A percentile compares a stretch with the other conserved stretches of the same genome.
Evolutionary conservation across 352 stramenopile species (phyloP).

Genomic region (Aphanomyces cochlioides): DNA sequence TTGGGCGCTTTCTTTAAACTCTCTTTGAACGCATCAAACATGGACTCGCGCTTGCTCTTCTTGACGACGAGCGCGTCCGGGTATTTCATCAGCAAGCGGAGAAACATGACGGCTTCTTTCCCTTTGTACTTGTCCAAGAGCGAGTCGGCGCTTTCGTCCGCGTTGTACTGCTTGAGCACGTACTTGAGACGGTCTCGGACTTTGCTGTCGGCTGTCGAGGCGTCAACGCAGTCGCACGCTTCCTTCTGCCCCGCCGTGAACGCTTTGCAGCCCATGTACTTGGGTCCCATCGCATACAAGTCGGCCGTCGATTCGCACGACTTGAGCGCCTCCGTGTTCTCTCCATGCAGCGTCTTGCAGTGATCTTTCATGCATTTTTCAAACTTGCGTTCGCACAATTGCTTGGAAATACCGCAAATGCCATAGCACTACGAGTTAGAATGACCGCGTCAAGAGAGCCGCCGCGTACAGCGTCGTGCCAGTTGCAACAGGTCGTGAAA

Average conservation of each 20-base stretch:
- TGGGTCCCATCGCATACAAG: conserved; percentile 58
- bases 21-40: conserved; percentile 28
- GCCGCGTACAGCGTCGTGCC: conserved; percentile 62
- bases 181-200: conserved; percentile 52
- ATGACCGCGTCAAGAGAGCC: background rate
- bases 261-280: conserved; percentile 65
- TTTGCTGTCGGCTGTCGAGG: conserved; percentile 32
- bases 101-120: conserved; percentile 58
- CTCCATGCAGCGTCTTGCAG: conserved; percentile 37
- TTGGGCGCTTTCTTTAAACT: conserved; percentile 26
- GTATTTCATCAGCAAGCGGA: conserved; percentile 56
- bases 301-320: conserved; percentile 61
- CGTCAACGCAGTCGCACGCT: conserved; percentile 58
- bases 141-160: conserved; percentile 42
- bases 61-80: conserved; percentile 57
- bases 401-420: conserved; percentile 71
- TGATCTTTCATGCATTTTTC: conserved; percentile 68
- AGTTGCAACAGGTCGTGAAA: conserved; percentile 74
- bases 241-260: conserved; percentile 64
- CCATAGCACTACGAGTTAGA: conserved; percentile 59
- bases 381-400: conserved; percentile 59
- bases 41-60: conserved; percentile 33
- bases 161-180: conserved; percentile 50
- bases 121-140: conserved; percentile 66
- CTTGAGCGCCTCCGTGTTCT: conserved; percentile 33